Base-by-base conservation (phyloP, 306 rosid genomes). In the Lupinus albus region DNA sequence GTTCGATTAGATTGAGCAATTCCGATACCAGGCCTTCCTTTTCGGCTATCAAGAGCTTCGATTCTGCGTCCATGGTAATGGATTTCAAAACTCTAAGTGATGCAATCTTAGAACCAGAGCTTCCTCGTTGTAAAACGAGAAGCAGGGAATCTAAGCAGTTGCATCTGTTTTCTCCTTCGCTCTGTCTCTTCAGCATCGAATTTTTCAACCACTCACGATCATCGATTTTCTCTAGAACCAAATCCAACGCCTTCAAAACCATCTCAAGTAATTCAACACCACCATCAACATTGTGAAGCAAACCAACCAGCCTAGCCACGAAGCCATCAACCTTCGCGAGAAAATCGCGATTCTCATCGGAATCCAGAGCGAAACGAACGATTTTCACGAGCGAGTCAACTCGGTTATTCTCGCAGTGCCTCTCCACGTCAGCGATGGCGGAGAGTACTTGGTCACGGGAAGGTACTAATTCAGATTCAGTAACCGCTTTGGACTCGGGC, bases 31-130 rank as follows among this genome's bases (percentile, higher is more conserved):
- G 10, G 47, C 89, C 95, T 2, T 88, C 93, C 4, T 78, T 85
- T 45, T 77, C 93, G 3, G 86, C 89, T 12, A 93, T 75, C 21
- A 69, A 13, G n/a, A 81, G 78, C 82, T 89, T 93, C 17, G 95
- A 70, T 39, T 87, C 95, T 1, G 77, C 72, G 62, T 86, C 86
- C 9, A 54, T 51, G 3, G 96, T 85, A 32, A 84, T 28, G 30
- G 71, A 48, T 53, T 76, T 86, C 75, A 93, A 32, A 36, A 90
- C 59, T 67, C 77, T 84, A 20, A 77, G 84, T 9, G 95, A 80
- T 0, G 85, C 88, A 11, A 81, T 74, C 21, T 69, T 76, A 0
- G 91, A 72, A 14, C 76, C 87, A 2, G 17, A 16, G 67, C 75
- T 82, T 25, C 90, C 97, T 59, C 53, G 75, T n/a, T 81, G 87